Evolutionary conservation across 495 filamentous ascomycete genomes (phyloP).

Genomic region (Friedmanniomyces simplex): DNA sequence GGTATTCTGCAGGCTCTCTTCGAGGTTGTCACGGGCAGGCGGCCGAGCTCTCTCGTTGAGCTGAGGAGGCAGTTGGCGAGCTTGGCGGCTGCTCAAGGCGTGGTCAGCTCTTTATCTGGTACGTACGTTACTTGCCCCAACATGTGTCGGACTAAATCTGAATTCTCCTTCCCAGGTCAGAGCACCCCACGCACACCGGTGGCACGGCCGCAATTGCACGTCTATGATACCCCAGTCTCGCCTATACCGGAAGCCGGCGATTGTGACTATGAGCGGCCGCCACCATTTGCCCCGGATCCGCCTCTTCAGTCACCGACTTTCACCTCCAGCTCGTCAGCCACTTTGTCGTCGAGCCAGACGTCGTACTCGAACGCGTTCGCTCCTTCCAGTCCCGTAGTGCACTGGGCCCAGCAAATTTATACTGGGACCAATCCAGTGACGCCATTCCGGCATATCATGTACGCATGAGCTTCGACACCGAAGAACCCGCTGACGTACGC

Average conservation of each 20-base stretch:
- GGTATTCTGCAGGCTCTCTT: conserved; percentile 40
- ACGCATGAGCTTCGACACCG: conserved; percentile 12
- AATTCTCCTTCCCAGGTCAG: not conserved
- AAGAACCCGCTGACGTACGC: conserved; percentile 18
- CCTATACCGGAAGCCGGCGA: not conserved
- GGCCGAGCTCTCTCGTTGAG: conserved; percentile 17
- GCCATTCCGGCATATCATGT: conserved; percentile 36
- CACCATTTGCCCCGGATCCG: conserved; percentile 22
- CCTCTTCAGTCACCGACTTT: conserved; percentile 28
- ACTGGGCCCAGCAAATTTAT: conserved; percentile 47
- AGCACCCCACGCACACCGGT: conserved; percentile 8
- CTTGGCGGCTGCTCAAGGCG: not conserved
- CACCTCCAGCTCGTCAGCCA: conserved; percentile 17
- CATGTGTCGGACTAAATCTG: not conserved
- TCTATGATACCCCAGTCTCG: not conserved
- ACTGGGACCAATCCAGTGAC: conserved; percentile 33
- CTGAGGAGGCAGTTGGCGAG: conserved; percentile 12
- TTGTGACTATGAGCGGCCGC: conserved; percentile 3
- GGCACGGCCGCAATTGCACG: not conserved
- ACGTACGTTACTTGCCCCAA: not conserved
- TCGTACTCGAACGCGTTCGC: conserved; percentile 23
- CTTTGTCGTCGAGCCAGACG: conserved; percentile 18
- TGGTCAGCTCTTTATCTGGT: not conserved
- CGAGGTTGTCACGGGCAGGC: conserved; percentile 39
- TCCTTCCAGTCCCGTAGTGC: conserved; percentile 21